phyloP scores from a whole-genome alignment of 306 rosid species.

The Lathyrus oleraceus region DNA sequence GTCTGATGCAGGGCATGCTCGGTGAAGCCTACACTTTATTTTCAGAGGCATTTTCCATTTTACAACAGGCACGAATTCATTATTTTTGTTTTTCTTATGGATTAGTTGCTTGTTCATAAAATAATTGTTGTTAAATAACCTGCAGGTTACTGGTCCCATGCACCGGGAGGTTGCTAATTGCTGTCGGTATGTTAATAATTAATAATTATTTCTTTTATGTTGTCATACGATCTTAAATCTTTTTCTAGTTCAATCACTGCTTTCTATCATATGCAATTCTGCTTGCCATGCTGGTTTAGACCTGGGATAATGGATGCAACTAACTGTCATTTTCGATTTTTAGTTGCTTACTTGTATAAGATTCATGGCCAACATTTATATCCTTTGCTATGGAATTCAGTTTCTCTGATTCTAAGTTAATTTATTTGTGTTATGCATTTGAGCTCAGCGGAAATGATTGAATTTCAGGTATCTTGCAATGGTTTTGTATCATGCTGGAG shows the following conservation, averaged over 20 bases:
- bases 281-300: slow-evolving; percentile 4
- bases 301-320: slow-evolving; percentile 12
- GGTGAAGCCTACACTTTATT: slow-evolving; percentile 94
- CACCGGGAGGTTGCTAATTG: slow-evolving; percentile 99
- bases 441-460: slow-evolving; percentile 11
- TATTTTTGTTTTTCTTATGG: slow-evolving; percentile 14
- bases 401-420: slow-evolving; percentile 3
- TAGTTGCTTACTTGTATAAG: slow-evolving; percentile 2
- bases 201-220: slow-evolving; percentile 22
- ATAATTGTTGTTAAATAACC: slow-evolving; percentile 24
- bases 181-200: slow-evolving; percentile 67
- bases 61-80: slow-evolving; percentile 77
- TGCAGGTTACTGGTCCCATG: slow-evolving; percentile 98
- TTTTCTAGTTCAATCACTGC: slow-evolving; percentile 4
- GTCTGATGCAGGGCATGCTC: slow-evolving; percentile 84
- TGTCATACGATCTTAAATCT: not conserved
- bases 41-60: slow-evolving; percentile 93
- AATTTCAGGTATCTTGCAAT: slow-evolving; percentile 95
- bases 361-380: not conserved
- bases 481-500: slow-evolving; percentile 99
- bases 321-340: not conserved
- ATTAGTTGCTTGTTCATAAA: slow-evolving; percentile 31
- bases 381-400: not conserved
- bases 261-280: slow-evolving; percentile 16
- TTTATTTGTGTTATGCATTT: slow-evolving; percentile 17